phyloP scores from a whole-genome alignment of 2,329 filamentous ascomycete genomes.

The Tricladium varicosporioides region DNA sequence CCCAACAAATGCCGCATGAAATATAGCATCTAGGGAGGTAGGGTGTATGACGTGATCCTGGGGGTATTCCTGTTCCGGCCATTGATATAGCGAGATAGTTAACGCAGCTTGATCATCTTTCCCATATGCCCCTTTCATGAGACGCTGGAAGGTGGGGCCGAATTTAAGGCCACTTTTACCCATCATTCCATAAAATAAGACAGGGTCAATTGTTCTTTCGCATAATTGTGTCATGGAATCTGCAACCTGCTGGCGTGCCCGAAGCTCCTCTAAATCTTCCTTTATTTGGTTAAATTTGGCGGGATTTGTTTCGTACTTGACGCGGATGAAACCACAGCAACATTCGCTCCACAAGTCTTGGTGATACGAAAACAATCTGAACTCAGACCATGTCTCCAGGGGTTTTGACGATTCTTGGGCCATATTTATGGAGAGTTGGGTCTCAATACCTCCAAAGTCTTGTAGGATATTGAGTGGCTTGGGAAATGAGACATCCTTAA shows the following conservation, averaged over 20 bases:
- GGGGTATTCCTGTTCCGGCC: not conserved
- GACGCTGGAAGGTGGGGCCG: slow-evolving; percentile 10
- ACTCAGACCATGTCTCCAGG: not conserved
- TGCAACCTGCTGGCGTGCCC: no score
- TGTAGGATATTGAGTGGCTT: slow-evolving; percentile 42
- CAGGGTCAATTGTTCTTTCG: no score
- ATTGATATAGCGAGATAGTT: not conserved
- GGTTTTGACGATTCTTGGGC: not conserved
- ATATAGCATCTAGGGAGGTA: slow-evolving; percentile 42
- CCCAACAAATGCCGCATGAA: slow-evolving; percentile 30
- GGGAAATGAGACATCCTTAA: slow-evolving; percentile 43
- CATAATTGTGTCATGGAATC: no score
- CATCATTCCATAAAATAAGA: no score
- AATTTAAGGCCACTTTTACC: slow-evolving; percentile 8
- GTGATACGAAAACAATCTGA: not conserved
- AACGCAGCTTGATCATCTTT: not conserved
- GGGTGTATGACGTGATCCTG: slow-evolving; percentile 41
- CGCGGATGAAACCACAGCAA: no score
- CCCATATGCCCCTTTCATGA: not conserved
- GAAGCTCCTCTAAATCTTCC: no score
- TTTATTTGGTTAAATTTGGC: no score
- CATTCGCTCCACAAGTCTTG: no score
- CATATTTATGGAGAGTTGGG: not conserved
- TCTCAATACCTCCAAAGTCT: not conserved
- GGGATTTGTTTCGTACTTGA: no score